Base-by-base conservation (phyloP, 73 alveolate genomes). In the Blepharisma japonicum region DNA sequence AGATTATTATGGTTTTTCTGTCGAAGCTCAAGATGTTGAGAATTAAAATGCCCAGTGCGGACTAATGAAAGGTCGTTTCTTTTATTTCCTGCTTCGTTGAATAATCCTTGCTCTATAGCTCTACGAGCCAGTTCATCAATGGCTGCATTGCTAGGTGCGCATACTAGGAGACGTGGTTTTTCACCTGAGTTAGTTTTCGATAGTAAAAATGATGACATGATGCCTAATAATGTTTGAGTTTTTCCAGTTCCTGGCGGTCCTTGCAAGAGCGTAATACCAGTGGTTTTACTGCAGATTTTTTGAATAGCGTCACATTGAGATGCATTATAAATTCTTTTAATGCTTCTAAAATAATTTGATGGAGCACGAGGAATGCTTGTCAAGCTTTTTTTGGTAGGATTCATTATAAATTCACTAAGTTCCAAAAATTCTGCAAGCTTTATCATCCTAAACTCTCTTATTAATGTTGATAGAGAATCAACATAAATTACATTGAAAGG, bases 71-170 rank as follows among this genome's bases (percentile, higher is more conserved):
- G 14, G 68, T 87, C 76, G 45, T 86, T 77, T n/a, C 7, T 71
- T 84, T 14, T 7, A 49, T 68, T 55, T 39, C 87, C 83, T 48
- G 81, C 76, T 20, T 87, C 71, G 49, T 78, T 55, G 42, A 51
- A 84, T 49, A 89, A 38, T 20, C 92, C 92, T 42, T 42, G 78
- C 11, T 80, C 81, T 46, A 88, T 89, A 18, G 87, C 83, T 68
- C 99, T 71, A 0, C 88, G 81, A 42, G 95, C 82, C 14, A 95
- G 86, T 77, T 93, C 98, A 79, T 95, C 98, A 14, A 93, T 85
- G 2, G 98, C 99, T 6, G 98, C 94, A 77, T 95, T 95, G 46
- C 97, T 88, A 6, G 99, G 99, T 1, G 98, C 98, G 80, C 99
- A 95, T 66, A 95, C n/a, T 61, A 61, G 47, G 74, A 61, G 14